phyloP scores from a whole-genome alignment of 106 monocot species.

The Allium cepa region DNA sequence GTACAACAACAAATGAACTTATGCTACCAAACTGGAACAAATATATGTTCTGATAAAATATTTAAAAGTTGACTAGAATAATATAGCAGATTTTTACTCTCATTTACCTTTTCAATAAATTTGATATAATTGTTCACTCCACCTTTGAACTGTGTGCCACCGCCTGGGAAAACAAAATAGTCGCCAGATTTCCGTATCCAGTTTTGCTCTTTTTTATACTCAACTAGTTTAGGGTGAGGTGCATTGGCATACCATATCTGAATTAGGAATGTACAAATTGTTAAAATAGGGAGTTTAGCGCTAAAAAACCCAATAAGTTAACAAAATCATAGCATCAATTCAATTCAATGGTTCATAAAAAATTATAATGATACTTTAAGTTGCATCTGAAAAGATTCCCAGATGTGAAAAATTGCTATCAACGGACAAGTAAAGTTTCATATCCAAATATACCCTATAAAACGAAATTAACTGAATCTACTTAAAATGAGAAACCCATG shows the following conservation, averaged over 20 bases:
- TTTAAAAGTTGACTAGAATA: background rate
- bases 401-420: too few relatives aligned
- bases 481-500: too few relatives aligned
- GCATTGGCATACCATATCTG: conserved; percentile 95
- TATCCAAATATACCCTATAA: too few relatives aligned
- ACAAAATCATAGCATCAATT: background rate
- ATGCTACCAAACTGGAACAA: too few relatives aligned
- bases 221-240: conserved; percentile 74
- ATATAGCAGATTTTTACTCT: background rate
- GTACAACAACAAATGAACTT: too few relatives aligned
- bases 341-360: background rate
- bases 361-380: background rate
- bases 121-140: conserved; percentile 65
- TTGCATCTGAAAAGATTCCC: too few relatives aligned
- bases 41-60: background rate
- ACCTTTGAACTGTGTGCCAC: conserved; percentile 94
- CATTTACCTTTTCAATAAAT: conserved; percentile 76
- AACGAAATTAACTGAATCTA: too few relatives aligned
- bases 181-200: conserved; percentile 80
- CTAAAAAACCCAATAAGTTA: background rate
- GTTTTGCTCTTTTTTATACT: conserved; percentile 88
- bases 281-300: background rate
- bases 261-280: conserved; percentile 6
- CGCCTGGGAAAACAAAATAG: conserved; percentile 87
- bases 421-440: too few relatives aligned